These are phyloP conservation scores for Fusarium sp. DNA, from an alignment of 2,329 filamentous ascomycete genomes.

Conservation along the genomic window DNA sequence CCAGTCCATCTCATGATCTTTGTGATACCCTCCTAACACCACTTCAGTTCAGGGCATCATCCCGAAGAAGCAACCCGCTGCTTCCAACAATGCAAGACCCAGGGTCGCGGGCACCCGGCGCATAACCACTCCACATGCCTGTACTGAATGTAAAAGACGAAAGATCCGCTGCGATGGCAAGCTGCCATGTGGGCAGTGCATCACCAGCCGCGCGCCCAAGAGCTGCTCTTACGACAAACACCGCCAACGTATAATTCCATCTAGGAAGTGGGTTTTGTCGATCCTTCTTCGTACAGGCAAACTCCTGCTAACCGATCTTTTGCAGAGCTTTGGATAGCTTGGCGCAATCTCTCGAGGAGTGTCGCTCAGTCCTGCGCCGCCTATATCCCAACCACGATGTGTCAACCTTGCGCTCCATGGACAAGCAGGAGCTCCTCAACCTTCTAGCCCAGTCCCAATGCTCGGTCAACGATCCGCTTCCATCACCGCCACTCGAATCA, in stretches of 20 bases:
- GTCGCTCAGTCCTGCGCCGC: slow-evolving; percentile 55
- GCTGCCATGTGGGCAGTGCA: slow-evolving; percentile 83
- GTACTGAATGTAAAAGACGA: slow-evolving; percentile 80
- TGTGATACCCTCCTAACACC: slow-evolving; percentile 16
- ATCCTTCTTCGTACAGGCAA: slow-evolving; percentile 23
- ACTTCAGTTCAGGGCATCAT: slow-evolving; percentile 63
- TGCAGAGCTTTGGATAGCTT: slow-evolving; percentile 68
- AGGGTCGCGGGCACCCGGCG: slow-evolving; percentile 57
- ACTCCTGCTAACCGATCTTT: slow-evolving; percentile 17
- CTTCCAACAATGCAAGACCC: slow-evolving; percentile 51
- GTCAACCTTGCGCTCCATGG: slow-evolving; percentile 63
- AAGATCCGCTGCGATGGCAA: slow-evolving; percentile 88
- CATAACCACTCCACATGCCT: slow-evolving; percentile 71
- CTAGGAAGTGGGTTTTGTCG: slow-evolving; percentile 72
- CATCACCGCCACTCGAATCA: slow-evolving; percentile 64
- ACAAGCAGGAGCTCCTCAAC: slow-evolving; percentile 68
- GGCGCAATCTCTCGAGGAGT: slow-evolving; percentile 74
- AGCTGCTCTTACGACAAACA: slow-evolving; percentile 85
- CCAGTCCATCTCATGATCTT: neutral
- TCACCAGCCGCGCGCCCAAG: slow-evolving; percentile 83
- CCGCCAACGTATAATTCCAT: slow-evolving; percentile 78
- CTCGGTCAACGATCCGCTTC: slow-evolving; percentile 57
- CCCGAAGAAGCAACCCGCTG: slow-evolving; percentile 59
- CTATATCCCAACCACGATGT: slow-evolving; percentile 69
- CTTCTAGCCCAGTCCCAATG: slow-evolving; percentile 62